Conservation (phyloP, 1,139 yeast genomes). For the Lodderomyces margitis region DNA sequence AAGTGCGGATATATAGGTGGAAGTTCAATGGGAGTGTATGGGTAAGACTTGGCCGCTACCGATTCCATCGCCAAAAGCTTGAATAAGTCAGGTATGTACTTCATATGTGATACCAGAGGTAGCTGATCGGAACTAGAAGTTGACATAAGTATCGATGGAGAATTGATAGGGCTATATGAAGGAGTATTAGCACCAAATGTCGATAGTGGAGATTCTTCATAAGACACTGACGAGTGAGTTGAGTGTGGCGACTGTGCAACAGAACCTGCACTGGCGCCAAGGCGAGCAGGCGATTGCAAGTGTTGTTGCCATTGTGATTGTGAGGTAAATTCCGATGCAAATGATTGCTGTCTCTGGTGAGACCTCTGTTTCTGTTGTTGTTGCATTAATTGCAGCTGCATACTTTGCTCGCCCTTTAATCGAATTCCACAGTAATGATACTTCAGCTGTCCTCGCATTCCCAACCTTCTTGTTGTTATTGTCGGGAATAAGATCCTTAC, state of each 20-base stretch:
- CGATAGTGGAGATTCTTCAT: slow-evolving; percentile 17
- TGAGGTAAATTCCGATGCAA: not conserved
- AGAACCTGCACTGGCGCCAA: slow-evolving; percentile 10
- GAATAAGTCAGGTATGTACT: slow-evolving; percentile 39
- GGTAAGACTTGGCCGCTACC: slow-evolving; percentile 21
- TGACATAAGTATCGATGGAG: slow-evolving; percentile 14
- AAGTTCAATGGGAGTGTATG: slow-evolving; percentile 35
- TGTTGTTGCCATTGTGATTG: slow-evolving; percentile 6
- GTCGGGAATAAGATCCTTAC: slow-evolving; percentile 73
- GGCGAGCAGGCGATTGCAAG: slow-evolving; percentile 1
- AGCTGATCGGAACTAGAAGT: slow-evolving; percentile 14
- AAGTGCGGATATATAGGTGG: slow-evolving; percentile 55
- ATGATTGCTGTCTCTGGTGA: slow-evolving; percentile 4
- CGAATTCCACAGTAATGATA: slow-evolving; percentile 89
- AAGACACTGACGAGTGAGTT: slow-evolving; percentile 20
- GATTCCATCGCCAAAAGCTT: slow-evolving; percentile 25
- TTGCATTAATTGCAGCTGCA: slow-evolving; percentile 16
- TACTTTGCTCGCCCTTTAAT: slow-evolving; percentile 50
- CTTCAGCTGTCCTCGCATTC: slow-evolving; percentile 85
- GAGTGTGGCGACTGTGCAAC: slow-evolving; percentile 25
- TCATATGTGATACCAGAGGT: slow-evolving; percentile 23
- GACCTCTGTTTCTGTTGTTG: slow-evolving; percentile 11
- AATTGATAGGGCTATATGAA: slow-evolving; percentile 20
- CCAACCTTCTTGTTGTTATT: slow-evolving; percentile 78
- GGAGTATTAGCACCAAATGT: slow-evolving; percentile 28